phyloP scores from a whole-genome alignment of 2,329 filamentous ascomycete genomes.

The Cercospora sp. region DNA sequence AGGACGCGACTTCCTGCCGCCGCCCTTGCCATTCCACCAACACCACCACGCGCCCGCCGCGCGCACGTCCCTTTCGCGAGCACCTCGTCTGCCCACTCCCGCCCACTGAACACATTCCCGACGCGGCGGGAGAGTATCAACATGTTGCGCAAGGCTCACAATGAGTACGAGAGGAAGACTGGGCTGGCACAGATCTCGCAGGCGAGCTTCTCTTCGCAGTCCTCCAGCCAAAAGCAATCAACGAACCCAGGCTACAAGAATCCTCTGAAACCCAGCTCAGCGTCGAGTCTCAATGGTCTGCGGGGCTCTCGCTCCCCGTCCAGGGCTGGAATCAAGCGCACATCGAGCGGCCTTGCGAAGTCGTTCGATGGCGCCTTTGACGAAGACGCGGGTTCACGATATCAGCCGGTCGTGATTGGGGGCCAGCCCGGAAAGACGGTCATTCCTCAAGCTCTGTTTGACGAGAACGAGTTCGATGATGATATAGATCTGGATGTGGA shows the following conservation, averaged over 20 bases:
- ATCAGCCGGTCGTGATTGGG: constrained; percentile 40
- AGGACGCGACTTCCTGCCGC: constrained; percentile 32
- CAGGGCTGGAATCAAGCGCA: constrained; percentile 43
- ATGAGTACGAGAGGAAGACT: constrained; percentile 41
- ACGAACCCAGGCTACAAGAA: constrained; percentile 37
- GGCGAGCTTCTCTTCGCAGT: constrained; percentile 60
- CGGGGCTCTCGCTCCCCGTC: constrained; percentile 23
- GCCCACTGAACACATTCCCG: neutral
- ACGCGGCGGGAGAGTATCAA: constrained; percentile 20
- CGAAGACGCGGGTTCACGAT: constrained; percentile 34
- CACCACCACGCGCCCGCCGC: constrained; percentile 20
- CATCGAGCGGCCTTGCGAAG: constrained; percentile 50
- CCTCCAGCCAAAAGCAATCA: constrained; percentile 51
- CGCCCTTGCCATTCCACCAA: constrained; percentile 20
- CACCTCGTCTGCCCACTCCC: constrained; percentile 6
- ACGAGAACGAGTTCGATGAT: constrained; percentile 83
- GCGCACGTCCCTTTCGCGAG: constrained; percentile 12
- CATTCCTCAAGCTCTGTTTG: constrained; percentile 50
- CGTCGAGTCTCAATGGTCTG: constrained; percentile 32
- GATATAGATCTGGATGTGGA: constrained; percentile 74
- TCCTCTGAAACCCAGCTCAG: constrained; percentile 36
- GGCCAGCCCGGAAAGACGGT: constrained; percentile 38
- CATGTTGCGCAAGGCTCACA: constrained; percentile 47
- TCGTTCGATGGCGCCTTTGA: constrained; percentile 44
- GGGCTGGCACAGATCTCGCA: constrained; percentile 45